Conservation (phyloP, 2,329 filamentous ascomycete genomes). For the Aspergillus sclerotialis region DNA sequence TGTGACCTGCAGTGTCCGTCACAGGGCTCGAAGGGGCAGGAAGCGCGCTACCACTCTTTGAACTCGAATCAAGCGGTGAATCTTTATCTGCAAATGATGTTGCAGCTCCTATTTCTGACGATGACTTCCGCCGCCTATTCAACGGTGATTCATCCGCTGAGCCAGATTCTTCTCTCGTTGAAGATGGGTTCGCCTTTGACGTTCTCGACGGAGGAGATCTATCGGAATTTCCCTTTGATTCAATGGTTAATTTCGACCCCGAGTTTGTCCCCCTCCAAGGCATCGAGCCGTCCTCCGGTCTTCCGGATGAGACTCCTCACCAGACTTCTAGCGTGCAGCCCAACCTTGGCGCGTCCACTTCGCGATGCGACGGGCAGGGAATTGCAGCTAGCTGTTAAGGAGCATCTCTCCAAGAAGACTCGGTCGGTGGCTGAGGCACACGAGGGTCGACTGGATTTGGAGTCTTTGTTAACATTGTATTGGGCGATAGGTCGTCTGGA, state of each 20-base stretch:
- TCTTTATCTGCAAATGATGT: slow-evolving; percentile 51
- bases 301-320: slow-evolving; percentile 45
- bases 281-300: slow-evolving; percentile 39
- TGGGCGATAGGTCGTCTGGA: slow-evolving; percentile 40
- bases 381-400: slow-evolving; percentile 45
- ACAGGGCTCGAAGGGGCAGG: slow-evolving; percentile 51
- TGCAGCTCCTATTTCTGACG: slow-evolving; percentile 61
- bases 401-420: slow-evolving; percentile 29
- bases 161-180: slow-evolving; percentile 68
- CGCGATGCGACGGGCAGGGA: slow-evolving; percentile 47
- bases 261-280: slow-evolving; percentile 39
- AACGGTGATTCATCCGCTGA: slow-evolving; percentile 61
- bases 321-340: slow-evolving; percentile 46
- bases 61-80: slow-evolving; percentile 31
- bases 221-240: slow-evolving; percentile 47
- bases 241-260: slow-evolving; percentile 50
- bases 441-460: slow-evolving; percentile 31
- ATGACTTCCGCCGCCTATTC: slow-evolving; percentile 56
- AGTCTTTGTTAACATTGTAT: slow-evolving; percentile 40
- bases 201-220: slow-evolving; percentile 48
- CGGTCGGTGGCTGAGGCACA: slow-evolving; percentile 25
- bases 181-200: slow-evolving; percentile 69
- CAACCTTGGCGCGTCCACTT: slow-evolving; percentile 48
- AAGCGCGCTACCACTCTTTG: slow-evolving; percentile 37
- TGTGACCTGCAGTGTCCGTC: slow-evolving; percentile 99